These are phyloP conservation scores for Backusella australiensis DNA, from an alignment of 192 early-diverging fungal genomes.

Conservation along the genomic window DNA sequence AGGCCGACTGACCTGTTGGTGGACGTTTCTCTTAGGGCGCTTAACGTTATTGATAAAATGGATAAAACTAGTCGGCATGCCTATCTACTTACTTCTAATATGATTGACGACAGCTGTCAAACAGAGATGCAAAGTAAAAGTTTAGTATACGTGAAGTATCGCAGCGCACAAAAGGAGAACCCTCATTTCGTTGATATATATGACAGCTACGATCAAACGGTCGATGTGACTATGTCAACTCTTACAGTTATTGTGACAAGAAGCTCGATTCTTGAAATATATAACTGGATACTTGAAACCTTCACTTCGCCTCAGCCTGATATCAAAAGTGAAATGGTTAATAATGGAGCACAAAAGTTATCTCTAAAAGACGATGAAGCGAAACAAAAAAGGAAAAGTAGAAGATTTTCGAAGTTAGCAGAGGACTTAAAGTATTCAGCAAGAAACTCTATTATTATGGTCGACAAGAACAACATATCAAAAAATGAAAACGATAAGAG, in stretches of 20 bases:
- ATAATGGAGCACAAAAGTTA: neutral
- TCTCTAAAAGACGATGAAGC: neutral
- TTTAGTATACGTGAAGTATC: constrained; percentile 62
- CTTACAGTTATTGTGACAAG: constrained; percentile 70
- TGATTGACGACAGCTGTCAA: constrained; percentile 28
- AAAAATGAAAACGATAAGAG: neutral
- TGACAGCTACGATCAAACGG: constrained; percentile 64
- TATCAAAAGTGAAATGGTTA: neutral
- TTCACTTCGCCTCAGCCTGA: constrained; percentile 38
- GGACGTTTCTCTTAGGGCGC: constrained; percentile 68
- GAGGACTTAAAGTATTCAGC: neutral
- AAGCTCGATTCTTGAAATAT: constrained; percentile 65
- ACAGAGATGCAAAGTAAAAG: neutral
- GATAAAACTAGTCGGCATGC: constrained; percentile 42
- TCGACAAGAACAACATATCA: neutral
- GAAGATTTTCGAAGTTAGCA: neutral
- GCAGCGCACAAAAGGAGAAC: constrained; percentile 51
- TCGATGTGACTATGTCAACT: constrained; percentile 63
- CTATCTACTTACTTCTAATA: constrained; percentile 56
- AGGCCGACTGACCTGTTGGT: constrained; percentile 72
- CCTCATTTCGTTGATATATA: constrained; percentile 58
- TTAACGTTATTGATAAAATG: constrained; percentile 71
- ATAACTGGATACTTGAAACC: constrained; percentile 71
- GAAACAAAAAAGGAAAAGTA: neutral
- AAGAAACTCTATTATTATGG: neutral